A percentile compares a stretch with the other conserved stretches of the same genome.
phyloP scores from a whole-genome alignment of 2,329 filamentous ascomycete species.

The Alternaria dauci region DNA sequence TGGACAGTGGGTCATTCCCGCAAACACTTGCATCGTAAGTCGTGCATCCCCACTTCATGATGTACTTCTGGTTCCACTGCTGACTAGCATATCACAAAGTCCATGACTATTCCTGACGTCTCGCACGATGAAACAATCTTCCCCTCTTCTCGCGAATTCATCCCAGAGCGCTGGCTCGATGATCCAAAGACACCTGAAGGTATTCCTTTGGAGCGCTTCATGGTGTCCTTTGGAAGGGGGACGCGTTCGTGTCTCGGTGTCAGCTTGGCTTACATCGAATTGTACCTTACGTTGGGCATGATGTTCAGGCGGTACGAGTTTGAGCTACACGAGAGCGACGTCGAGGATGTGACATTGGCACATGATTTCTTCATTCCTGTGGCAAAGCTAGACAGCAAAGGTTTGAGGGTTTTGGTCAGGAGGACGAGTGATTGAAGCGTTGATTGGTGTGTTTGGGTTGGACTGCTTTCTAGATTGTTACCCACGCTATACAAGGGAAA shows the following conservation, averaged over 20 bases:
- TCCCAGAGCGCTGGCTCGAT: conserved; percentile 54
- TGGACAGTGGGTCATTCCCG: conserved; percentile 41
- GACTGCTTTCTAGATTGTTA: neutral
- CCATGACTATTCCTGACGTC: conserved; percentile 50
- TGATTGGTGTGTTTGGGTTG: neutral
- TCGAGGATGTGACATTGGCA: conserved; percentile 43
- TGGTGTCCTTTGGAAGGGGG: conserved; percentile 54
- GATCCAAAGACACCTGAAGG: conserved; percentile 39
- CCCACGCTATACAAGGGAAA: neutral
- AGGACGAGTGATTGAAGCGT: conserved; percentile 26
- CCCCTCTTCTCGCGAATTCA: conserved; percentile 45
- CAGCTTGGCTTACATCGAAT: conserved; percentile 48
- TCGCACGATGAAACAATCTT: conserved; percentile 51
- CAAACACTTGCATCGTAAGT: conserved; percentile 46
- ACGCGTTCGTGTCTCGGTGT: conserved; percentile 55
- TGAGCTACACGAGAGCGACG: conserved; percentile 40
- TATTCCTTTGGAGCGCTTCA: conserved; percentile 50
- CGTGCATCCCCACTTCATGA: neutral
- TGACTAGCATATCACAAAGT: conserved; percentile 6
- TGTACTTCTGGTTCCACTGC: neutral
- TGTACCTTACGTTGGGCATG: conserved; percentile 46
- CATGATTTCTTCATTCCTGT: conserved; percentile 53
- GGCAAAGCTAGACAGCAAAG: conserved; percentile 43
- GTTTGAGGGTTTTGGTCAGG: conserved; percentile 45
- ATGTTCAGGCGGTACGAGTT: conserved; percentile 46